Conservation (phyloP, 2,329 filamentous ascomycete species). For the Trichophaea hybrida region DNA sequence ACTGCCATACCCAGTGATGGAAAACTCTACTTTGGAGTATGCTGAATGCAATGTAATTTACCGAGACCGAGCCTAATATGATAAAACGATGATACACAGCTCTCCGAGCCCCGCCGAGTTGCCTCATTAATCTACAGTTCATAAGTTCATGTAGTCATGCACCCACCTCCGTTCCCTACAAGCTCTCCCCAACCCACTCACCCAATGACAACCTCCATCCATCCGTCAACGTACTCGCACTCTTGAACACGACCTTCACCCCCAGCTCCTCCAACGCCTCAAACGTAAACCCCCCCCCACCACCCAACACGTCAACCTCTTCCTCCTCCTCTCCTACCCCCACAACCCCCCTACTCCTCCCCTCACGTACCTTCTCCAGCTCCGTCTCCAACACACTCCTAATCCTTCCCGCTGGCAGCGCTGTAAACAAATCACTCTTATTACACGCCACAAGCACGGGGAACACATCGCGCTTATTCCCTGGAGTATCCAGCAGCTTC, state of each 20-base stretch:
- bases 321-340: conserved; percentile 51
- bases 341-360: conserved; percentile 64
- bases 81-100: too few relatives aligned
- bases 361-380: conserved; percentile 60
- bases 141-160: too few relatives aligned
- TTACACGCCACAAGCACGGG: conserved; percentile 75
- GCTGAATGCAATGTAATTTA: too few relatives aligned
- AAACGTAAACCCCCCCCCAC: conserved; percentile 65
- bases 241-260: conserved; percentile 59
- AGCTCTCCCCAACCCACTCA: conserved; percentile 67
- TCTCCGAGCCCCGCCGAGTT: too few relatives aligned
- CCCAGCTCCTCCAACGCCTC: conserved; percentile 70
- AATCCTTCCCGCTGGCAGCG: conserved; percentile 64
- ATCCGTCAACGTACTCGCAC: conserved; percentile 56
- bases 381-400: conserved; percentile 63
- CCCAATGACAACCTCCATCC: conserved; percentile 69
- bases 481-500: conserved; percentile 41
- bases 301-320: conserved; percentile 67
- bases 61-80: too few relatives aligned
- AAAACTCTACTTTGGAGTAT: too few relatives aligned
- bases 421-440: conserved; percentile 91
- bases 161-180: conserved; percentile 36
- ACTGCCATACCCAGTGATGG: too few relatives aligned
- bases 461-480: conserved; percentile 32
- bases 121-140: too few relatives aligned